Percentiles rank a stretch among this genome's conserved stretches.
Conservation (phyloP, 2,329 filamentous ascomycete species). For the Thyridium curvatum region DNA sequence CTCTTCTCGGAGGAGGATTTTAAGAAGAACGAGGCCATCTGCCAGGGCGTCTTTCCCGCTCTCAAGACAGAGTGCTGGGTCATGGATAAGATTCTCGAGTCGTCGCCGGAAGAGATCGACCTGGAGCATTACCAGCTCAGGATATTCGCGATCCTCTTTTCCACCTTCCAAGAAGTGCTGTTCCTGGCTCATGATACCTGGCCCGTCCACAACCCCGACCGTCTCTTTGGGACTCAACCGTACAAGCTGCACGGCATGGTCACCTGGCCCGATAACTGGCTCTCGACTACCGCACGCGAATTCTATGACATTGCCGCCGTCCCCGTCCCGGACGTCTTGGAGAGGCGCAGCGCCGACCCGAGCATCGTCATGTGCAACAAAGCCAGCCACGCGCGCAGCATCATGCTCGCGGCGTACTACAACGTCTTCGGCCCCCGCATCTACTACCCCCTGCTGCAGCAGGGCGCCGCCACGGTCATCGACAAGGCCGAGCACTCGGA, state of each 20-base stretch:
- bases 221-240: slow-evolving; percentile 42
- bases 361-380: slow-evolving; percentile 44
- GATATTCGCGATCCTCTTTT: slow-evolving; percentile 49
- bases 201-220: slow-evolving; percentile 28
- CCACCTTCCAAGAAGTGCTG: slow-evolving; percentile 51
- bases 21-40: slow-evolving; percentile 16
- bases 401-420: slow-evolving; percentile 47
- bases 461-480: slow-evolving; percentile 33
- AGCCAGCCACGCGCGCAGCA: slow-evolving; percentile 32
- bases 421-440: slow-evolving; percentile 45
- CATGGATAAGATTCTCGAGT: slow-evolving; percentile 19
- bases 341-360: slow-evolving; percentile 34
- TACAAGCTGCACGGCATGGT: slow-evolving; percentile 46
- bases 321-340: slow-evolving; percentile 19
- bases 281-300: slow-evolving; percentile 29
- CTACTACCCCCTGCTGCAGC: slow-evolving; percentile 42
- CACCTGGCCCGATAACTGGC: slow-evolving; percentile 52
- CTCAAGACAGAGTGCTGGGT: slow-evolving; percentile 24
- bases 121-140: slow-evolving; percentile 47
- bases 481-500: slow-evolving; percentile 24
- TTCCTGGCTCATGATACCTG: slow-evolving; percentile 54
- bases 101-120: slow-evolving; percentile 8
- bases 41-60: slow-evolving; percentile 18
- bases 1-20: slow-evolving; percentile 23
- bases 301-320: slow-evolving; percentile 37